Base-by-base conservation (phyloP, 768 basidiomycete genomes). In the Amanita subjunquillea region DNA sequence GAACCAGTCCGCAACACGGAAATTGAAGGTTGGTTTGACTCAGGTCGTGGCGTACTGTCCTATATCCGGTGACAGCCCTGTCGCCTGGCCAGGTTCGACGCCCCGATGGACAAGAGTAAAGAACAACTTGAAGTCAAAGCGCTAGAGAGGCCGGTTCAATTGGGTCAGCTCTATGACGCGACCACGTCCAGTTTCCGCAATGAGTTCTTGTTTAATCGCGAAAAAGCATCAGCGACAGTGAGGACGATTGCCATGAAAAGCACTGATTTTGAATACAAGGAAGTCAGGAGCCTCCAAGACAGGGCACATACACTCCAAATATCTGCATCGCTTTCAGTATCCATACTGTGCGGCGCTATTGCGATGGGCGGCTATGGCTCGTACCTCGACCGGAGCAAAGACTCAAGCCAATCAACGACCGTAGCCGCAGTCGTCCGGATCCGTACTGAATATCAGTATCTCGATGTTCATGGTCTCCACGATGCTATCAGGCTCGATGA, bases 231-330 rank as follows among this genome's bases (percentile, higher is more conserved):
- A 2, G 22, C 36, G 9, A 46, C 44, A 17, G 17, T 46, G 2
- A 38, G 25, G 10, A 37, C 20, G 17, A 22, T 48, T 22, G 36
- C 47, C 34, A 48, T 37, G 32, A 38, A 36, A 25, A 38, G 32
- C 47, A 48, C 47, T 20, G 20, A 48, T 22, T 48, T 48, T 20
- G 47, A 48, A 48, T 48, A 48, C 47, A 48, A 48, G 34, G 47
- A 48, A 32, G 47, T 48, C 47, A 48, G 34, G 34, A 48, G 36
- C 37, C 47, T 48, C 22, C 34, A 48, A 36, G 47, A 48, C 22
- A 36, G 47, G 15, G 47, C 47, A 20, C 7, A 48, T 23, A 37
- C 32, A 9, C 47, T 48, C 3, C 29, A 48, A 15, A 37, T 48
- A 13, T 38, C 47, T n/a, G 20, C 32, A 12, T 38, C 47, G 13